These are phyloP conservation scores for Penicillium brasilianum DNA, from an alignment of 2,329 filamentous ascomycete species.

Conservation along the genomic window DNA sequence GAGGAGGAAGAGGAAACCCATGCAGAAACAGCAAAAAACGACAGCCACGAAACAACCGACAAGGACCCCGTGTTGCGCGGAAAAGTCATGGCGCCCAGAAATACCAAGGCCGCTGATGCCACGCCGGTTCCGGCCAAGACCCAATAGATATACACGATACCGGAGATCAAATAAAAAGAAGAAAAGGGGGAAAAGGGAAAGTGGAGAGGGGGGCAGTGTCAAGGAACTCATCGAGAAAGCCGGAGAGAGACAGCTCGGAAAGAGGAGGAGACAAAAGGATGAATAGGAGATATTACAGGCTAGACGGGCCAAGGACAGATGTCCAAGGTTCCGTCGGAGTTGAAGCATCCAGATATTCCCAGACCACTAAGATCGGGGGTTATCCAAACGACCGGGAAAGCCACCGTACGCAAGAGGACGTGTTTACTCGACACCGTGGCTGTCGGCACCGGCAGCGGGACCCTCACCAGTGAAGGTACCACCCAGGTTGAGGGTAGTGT, in stretches of 20 bases:
- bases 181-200: slow-evolving; percentile 32
- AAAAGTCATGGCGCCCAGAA: slow-evolving; percentile 41
- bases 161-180: slow-evolving; percentile 20
- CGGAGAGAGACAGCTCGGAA: slow-evolving; percentile 16
- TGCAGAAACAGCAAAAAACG: slow-evolving; percentile 3
- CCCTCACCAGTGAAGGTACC: slow-evolving; percentile 46
- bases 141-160: slow-evolving; percentile 43
- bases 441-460: slow-evolving; percentile 37
- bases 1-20: not conserved
- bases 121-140: slow-evolving; percentile 33
- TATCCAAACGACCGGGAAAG: not conserved
- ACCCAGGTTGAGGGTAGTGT: slow-evolving; percentile 71
- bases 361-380: not conserved
- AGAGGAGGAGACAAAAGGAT: slow-evolving; percentile 21
- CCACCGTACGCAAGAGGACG: not conserved
- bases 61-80: slow-evolving; percentile 2
- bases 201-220: slow-evolving; percentile 20
- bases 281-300: slow-evolving; percentile 22
- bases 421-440: slow-evolving; percentile 45
- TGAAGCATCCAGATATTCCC: not conserved
- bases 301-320: slow-evolving; percentile 11
- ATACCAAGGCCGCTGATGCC: slow-evolving; percentile 37
- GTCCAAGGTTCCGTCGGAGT: slow-evolving; percentile 10
- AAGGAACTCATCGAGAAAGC: slow-evolving; percentile 19
- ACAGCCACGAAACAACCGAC: not conserved